Percentiles rank a stretch among this genome's conserved stretches.
Evolutionary conservation across 495 filamentous ascomycete genomes (phyloP).

Genomic region (Opeltia flavorubescens): DNA sequence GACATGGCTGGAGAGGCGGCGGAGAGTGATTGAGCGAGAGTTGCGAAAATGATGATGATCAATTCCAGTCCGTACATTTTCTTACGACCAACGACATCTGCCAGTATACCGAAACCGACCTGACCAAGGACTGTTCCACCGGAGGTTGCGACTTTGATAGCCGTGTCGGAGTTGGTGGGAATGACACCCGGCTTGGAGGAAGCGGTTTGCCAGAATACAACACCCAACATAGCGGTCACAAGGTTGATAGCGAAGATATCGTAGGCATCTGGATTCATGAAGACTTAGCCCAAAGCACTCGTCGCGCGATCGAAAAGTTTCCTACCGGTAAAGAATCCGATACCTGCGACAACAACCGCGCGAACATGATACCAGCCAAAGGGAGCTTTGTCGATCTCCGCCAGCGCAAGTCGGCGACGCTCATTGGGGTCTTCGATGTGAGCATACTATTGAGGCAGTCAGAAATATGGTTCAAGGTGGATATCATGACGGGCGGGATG

Average conservation of each 20-base stretch:
- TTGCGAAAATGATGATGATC: conserved; percentile 77
- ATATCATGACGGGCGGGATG: conserved; percentile 8
- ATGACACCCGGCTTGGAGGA: conserved; percentile 34
- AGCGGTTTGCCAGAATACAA: conserved; percentile 55
- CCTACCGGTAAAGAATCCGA: conserved; percentile 68
- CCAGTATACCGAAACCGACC: conserved; percentile 65
- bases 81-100: conserved; percentile 67
- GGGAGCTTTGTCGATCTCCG: conserved; percentile 64
- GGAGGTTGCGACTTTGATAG: conserved; percentile 81
- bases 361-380: conserved; percentile 72
- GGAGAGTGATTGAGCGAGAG: conserved; percentile 61
- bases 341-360: conserved; percentile 63
- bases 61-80: conserved; percentile 81
- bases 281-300: not conserved
- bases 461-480: not conserved
- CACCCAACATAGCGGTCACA: conserved; percentile 51
- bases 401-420: conserved; percentile 57
- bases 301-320: not conserved
- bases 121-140: conserved; percentile 79
- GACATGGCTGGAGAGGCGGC: conserved; percentile 52
- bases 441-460: conserved; percentile 16
- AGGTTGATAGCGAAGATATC: conserved; percentile 73
- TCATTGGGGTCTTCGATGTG: conserved; percentile 61
- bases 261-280: conserved; percentile 24
- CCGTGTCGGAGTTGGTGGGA: conserved; percentile 54